A percentile compares a stretch with the other conserved stretches of the same genome.
These are phyloP conservation scores for Cercophora sp. DNA, from an alignment of 495 filamentous ascomycete species.

Conservation along the genomic window DNA sequence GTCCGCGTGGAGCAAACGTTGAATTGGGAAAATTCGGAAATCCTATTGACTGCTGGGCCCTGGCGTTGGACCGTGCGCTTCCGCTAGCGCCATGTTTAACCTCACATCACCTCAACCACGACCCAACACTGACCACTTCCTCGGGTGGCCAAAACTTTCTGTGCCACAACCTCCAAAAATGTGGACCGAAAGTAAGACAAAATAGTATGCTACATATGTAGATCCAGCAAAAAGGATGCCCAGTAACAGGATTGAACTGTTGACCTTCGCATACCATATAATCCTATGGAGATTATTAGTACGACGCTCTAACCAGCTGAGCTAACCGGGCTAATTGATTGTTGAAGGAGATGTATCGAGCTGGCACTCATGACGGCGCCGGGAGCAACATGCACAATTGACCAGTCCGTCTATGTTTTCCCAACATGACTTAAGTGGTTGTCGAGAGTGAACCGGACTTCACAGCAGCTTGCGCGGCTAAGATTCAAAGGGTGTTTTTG, in stretches of 20 bases:
- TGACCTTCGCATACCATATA: constrained; percentile 31
- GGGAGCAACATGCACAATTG: no score
- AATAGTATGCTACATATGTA: no score
- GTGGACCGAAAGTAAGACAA: no score
- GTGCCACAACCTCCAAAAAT: no score
- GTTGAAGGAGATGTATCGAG: not conserved
- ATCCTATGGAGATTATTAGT: constrained; percentile 21
- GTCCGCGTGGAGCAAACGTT: no score
- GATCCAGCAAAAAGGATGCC: constrained; percentile 20
- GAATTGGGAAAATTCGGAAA: not conserved
- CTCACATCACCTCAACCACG: not conserved
- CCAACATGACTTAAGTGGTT: no score
- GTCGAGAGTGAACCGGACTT: no score
- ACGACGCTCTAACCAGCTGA: constrained; percentile 35
- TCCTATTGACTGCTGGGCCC: not conserved
- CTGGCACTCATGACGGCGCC: not conserved
- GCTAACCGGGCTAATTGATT: constrained; percentile 26
- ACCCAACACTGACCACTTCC: no score
- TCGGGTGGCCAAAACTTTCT: no score
- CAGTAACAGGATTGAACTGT: constrained; percentile 35
- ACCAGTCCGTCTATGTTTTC: no score
- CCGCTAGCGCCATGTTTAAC: not conserved
- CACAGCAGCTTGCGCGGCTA: no score
- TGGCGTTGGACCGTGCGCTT: not conserved
- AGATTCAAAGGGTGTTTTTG: no score